Base-by-base conservation (phyloP, 768 basidiomycete genomes). In the Mycena capillaripes region DNA sequence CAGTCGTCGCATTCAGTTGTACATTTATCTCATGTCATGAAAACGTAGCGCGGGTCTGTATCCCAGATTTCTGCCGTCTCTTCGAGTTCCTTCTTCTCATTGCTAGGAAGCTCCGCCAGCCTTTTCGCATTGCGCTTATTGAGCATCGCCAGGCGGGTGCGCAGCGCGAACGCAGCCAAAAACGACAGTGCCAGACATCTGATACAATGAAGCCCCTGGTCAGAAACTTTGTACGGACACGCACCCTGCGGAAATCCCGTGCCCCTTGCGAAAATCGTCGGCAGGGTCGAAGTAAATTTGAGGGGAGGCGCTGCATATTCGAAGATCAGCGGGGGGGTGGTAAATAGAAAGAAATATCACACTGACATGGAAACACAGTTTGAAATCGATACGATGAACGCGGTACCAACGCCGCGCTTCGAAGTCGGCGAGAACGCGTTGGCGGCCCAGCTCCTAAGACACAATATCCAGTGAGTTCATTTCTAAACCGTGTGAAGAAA, bases 361-460 rank as follows among this genome's bases (percentile, higher is more conserved):
- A 36, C 86, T 67, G 61, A 89, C 88, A 89, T 89, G 4, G 88
- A 90, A 16, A 90, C 83, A 72, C 86, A 87, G 75, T 89, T 90
- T 23, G 88, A 88, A 53, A 90, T 86, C 2, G 89, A 89, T 27
- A 90, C 88, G 52, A 90, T 87, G 76, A 90, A 90, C 4, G 89
- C 89, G 1, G 89, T 89, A 5, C 89, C 89, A 60, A 89, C 89
- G 46, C 89, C 89, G 30, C 89, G 84, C 75, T 90, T 90, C 1
- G 88, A 88, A 10, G 89, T 90, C 14, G 89, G 89, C 8, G 89
- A 87, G 76, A 90, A 89, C 1, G 84, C 81, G 75, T 89, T 89
- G 7, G 89, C 87, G 19, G 89, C 89, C 89, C 89, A 90, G 76
- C 87, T 88, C 88, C 89, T 89, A 70, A 40, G 61, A 38, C 6